phyloP scores from a whole-genome alignment of 345 rosid genomes.

The Sonneratia caseolaris region DNA sequence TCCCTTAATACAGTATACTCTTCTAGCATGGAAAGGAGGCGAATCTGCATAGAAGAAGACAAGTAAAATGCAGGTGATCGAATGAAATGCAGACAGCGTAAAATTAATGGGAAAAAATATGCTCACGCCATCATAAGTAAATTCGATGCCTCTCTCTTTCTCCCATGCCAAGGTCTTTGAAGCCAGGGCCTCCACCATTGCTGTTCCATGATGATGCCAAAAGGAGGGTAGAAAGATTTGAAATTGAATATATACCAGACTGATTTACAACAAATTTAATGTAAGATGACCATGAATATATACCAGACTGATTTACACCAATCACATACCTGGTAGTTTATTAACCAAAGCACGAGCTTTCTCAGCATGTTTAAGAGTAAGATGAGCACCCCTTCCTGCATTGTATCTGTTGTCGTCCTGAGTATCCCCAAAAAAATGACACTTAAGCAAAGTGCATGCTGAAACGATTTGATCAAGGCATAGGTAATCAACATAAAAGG shows the following conservation, averaged over 20 bases:
- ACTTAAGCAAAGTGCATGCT: conserved; percentile 7
- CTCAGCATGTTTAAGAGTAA: conserved; percentile 91
- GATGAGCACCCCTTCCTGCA: conserved; percentile 98
- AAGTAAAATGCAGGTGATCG: not conserved
- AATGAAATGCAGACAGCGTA: not conserved
- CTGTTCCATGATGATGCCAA: conserved; percentile 21
- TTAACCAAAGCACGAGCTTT: conserved; percentile 89
- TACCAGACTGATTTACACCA: not conserved
- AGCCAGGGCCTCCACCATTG: conserved; percentile 78
- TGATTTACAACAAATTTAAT: not conserved
- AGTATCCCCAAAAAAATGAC: conserved; percentile 11
- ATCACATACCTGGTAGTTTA: conserved; percentile 72
- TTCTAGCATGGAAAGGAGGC: conserved; percentile 83
- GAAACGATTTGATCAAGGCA: not conserved
- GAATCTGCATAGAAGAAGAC: conserved; percentile 35
- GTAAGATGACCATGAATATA: not conserved
- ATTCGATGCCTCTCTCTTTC: conserved; percentile 63
- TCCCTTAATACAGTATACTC: conserved; percentile 62
- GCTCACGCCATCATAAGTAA: conserved; percentile 89
- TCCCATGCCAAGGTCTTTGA: conserved; percentile 87
- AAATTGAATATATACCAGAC: not conserved
- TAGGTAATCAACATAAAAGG: not conserved
- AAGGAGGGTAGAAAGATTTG: not conserved
- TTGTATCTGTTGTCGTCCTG: conserved; percentile 98
- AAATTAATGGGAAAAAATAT: not conserved